Base-by-base conservation (phyloP, 805 yeast genomes). In the Candida taoyuanica region DNA sequence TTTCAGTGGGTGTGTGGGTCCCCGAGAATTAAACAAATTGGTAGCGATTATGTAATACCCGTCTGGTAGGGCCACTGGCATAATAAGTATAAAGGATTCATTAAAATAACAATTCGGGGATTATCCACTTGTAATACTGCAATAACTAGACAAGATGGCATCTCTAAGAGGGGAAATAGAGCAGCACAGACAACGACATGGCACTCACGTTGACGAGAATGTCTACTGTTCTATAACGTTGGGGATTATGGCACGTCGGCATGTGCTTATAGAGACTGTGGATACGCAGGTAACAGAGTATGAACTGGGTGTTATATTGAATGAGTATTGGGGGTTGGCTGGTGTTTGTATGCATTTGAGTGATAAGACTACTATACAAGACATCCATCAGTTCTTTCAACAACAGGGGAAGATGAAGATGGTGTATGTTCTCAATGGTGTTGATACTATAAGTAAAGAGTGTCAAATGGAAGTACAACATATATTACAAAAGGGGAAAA, bases 191-290 rank as follows among this genome's bases (percentile, higher is more conserved):
- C 16, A 8, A 4, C 17, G 17, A 12, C 4, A 29, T 14, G 29
- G 32, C 2, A n/a, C 11, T 5, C 30, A 20, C 21, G 42, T 42
- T 7, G 44, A 42, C 17, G 40, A 42, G 16, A 46, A 46, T 39
- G 30, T 50, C 1, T 48, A 39, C 29, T 37, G 45, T 13, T 45
- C 53, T 3, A 29, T 44, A 18, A 34, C 40, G 3, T 35, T 50
- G 7, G 47, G 40, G 1, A n/a, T 48, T 2, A 44, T 61, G 8
- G 59, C 60, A 1, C 39, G 45, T 27, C 43, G 53, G n/a, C 55
- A 58, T 36, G 34, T 62, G 7, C 25, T 57, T 5, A 47, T 63
- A 2, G 45, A 57, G 2, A 48, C 62, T 2, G 19, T 40, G 6
- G 47, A 52, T 14, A 39, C 45, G 0, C 7, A 13, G 3, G 29